Percentiles rank a stretch among this genome's conserved stretches.
Conservation (phyloP, 768 basidiomycete genomes). For the Pleurotus tuoliensis region DNA sequence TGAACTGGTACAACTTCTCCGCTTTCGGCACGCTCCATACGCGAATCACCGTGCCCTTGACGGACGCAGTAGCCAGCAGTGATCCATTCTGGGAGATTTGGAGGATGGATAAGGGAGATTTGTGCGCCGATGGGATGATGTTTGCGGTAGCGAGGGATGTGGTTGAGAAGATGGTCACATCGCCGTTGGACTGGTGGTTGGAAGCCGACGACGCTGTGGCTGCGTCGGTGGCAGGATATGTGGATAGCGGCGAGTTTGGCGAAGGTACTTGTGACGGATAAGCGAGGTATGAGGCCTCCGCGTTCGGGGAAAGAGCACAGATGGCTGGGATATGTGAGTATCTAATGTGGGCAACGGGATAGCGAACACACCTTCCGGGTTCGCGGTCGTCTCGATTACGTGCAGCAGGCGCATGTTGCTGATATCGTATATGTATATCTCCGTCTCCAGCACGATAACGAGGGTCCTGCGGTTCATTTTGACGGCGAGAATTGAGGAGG, state of each 20-base stretch:
- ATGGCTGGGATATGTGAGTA: conserved; percentile 55
- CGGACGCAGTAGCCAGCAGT: conserved; percentile 87
- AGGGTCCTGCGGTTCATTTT: conserved; percentile 97
- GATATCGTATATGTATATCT: conserved; percentile 99
- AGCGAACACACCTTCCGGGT: conserved; percentile 75
- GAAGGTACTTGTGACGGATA: conserved; percentile 95
- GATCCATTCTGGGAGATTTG: conserved; percentile 84
- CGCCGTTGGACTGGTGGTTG: conserved; percentile 42
- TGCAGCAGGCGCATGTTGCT: conserved; percentile 97
- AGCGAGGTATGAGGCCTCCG: conserved; percentile 91
- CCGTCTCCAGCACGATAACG: conserved; percentile 93
- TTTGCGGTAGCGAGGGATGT: conserved; percentile 89
- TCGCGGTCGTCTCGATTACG: conserved; percentile 94
- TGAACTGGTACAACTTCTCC: conserved; percentile 93
- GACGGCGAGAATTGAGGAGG: conserved; percentile 94
- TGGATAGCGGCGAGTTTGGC: conserved; percentile 55
- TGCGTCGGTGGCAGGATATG: conserved; percentile 29
- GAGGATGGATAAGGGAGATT: conserved; percentile 85
- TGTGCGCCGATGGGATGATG: conserved; percentile 93
- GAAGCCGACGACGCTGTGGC: conserved; percentile 35
- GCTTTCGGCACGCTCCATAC: conserved; percentile 90
- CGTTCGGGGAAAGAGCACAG: conserved; percentile 90
- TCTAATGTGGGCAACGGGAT: not conserved
- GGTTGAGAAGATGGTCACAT: conserved; percentile 94
- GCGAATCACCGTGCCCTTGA: conserved; percentile 95